Base-by-base conservation (phyloP, 1,284 basidiomycete genomes). In the Ustilago trichophora region DNA sequence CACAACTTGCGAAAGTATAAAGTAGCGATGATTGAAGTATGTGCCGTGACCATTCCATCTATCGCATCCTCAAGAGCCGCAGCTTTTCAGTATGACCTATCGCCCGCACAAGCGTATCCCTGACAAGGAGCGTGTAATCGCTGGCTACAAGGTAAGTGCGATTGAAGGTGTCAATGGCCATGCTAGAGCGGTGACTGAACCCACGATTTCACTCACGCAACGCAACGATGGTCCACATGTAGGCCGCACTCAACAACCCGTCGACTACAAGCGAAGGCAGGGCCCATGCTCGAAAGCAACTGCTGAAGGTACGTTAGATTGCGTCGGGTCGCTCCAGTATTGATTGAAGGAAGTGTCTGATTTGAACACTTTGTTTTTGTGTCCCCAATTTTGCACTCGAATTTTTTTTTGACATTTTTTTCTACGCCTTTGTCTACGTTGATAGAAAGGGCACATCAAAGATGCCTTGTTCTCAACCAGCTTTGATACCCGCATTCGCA, bases 161-260 rank as follows among this genome's bases (percentile, higher is more conserved):
- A 6, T 11, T 11, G 16, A 10, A 25, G 21, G 40, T 16, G 40
- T 58, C 19, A 48, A n/a, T n/a, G n/a, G n/a, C n/a, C n/a, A n/a
- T n/a, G n/a, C n/a, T n/a, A n/a, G n/a, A n/a, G n/a, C n/a, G n/a
- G n/a, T n/a, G n/a, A n/a, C n/a, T n/a, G n/a, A n/a, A n/a, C n/a
- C n/a, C n/a, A n/a, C n/a, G n/a, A n/a, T n/a, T n/a, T n/a, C n/a
- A n/a, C n/a, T n/a, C n/a, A n/a, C n/a, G n/a, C n/a, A n/a, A n/a
- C n/a, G n/a, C n/a, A n/a, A n/a, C n/a, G n/a, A n/a, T n/a, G n/a
- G n/a, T n/a, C n/a, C n/a, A n/a, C n/a, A n/a, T n/a, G n/a, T n/a
- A 73, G 71, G 38, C 71, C 15, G 68, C 71, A 3, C 68, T 73
- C 36, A 73, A 73, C 51, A 73, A 73, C 25, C 71, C 71, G 15